Base-by-base conservation (phyloP, 352 stramenopile genomes). In the Phytophthora litchii region DNA sequence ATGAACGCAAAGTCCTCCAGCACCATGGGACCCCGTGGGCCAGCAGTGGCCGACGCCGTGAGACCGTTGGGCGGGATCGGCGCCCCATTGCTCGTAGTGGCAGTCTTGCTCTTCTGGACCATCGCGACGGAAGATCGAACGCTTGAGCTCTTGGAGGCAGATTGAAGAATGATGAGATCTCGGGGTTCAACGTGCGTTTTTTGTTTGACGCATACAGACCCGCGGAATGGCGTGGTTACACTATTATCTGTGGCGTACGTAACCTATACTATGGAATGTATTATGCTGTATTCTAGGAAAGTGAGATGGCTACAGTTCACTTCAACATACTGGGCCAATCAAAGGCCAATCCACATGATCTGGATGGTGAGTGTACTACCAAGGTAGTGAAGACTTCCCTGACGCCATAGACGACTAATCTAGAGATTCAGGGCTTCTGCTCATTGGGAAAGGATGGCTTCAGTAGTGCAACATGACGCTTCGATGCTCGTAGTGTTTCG, bases 1-100 rank as follows among this genome's bases (percentile, higher is more conserved):
- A 97, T 78, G 23, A 97, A 74, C 12, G 79, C 87, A 53, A 95
- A 94, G 68, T 97, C 91, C 70, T 95, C 49, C 9, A 93, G 70
- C 54, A 89, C 64, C 51, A 89, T 76, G 13, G 82, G 83, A 14
- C 86, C 86, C 10, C 69, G 65, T 1, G 70, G 46, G 8, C 86
- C 86, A 6, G 83, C 81, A 4, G 83, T 93, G 31, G 71, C 72
- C 19, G 83, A 91, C n/a, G 83, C 78, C 21, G 83, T 94, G 41
- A 94, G 53, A 5, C 83, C 81, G 54, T 92, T 67, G 8, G 62
- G 64, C 14, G 78, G 76, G 49, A 91, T 57, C 10, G 86, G 86
- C 1, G 83, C 73, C 16, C 85, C 85, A 29, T 83, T 77, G 59
- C 75, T 86, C 4, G 75, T 83, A n/a, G 76, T 83, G 13, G 70